phyloP scores from a whole-genome alignment of 208 protist genomes.

The Crithidia acanthocephali region DNA sequence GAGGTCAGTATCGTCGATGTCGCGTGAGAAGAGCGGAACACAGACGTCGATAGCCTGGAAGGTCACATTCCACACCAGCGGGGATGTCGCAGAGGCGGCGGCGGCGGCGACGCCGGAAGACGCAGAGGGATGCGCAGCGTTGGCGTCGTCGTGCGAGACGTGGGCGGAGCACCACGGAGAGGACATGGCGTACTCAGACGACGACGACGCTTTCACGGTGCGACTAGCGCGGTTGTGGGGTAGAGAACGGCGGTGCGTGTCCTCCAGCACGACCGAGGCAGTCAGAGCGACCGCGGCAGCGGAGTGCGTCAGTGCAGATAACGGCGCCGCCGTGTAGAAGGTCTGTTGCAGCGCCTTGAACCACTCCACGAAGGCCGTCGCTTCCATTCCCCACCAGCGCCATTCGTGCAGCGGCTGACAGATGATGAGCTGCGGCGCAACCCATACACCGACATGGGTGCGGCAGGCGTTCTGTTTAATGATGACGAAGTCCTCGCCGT shows the following conservation, averaged over 20 bases:
- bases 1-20: slow-evolving; percentile 31
- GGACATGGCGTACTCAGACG: not conserved
- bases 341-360: not conserved
- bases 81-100: not conserved
- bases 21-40: slow-evolving; percentile 42
- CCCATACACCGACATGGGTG: slow-evolving; percentile 39
- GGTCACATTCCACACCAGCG: slow-evolving; percentile 24
- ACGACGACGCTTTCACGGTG: not conserved
- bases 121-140: not conserved
- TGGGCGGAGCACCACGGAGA: not conserved
- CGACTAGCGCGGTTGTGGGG: not conserved
- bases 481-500: slow-evolving; percentile 47
- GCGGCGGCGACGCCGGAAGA: not conserved
- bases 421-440: slow-evolving; percentile 53
- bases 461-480: slow-evolving; percentile 61
- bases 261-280: not conserved
- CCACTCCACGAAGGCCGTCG: slow-evolving; percentile 23
- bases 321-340: slow-evolving; percentile 11
- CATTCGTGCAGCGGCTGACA: slow-evolving; percentile 63
- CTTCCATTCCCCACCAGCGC: slow-evolving; percentile 62
- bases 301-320: not conserved
- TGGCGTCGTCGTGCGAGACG: not conserved
- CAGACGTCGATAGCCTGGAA: slow-evolving; percentile 36
- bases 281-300: not conserved
- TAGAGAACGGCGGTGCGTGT: not conserved